phyloP scores from a whole-genome alignment of 768 basidiomycete genomes.

The Mycena rebaudengoi region DNA sequence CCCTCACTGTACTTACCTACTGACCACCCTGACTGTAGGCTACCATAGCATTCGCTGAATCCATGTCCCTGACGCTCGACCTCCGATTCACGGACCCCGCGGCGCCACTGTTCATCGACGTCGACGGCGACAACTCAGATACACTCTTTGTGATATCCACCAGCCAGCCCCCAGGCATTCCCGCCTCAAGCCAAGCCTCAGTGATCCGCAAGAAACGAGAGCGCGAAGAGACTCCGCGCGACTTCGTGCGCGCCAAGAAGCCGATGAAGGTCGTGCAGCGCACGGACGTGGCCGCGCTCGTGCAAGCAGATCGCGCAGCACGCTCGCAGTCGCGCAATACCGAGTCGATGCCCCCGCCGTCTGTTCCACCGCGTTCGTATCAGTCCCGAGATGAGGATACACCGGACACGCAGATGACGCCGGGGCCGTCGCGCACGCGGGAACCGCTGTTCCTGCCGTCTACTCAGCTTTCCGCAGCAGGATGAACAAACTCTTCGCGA shows the following conservation, averaged over 20 bases:
- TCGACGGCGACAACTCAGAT: constrained; percentile 73
- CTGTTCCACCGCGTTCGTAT: constrained; percentile 34
- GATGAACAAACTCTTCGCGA: constrained; percentile 61
- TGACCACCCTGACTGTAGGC: constrained; percentile 63
- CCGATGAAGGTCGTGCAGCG: constrained; percentile 60
- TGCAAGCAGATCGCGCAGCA: constrained; percentile 18
- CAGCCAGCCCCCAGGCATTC: constrained; percentile 60
- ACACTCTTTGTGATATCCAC: constrained; percentile 84
- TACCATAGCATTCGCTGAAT: constrained; percentile 81
- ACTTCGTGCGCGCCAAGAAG: constrained; percentile 57
- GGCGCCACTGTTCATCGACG: constrained; percentile 78
- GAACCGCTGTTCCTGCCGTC: constrained; percentile 59
- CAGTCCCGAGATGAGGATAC: constrained; percentile 7
- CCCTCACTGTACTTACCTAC: no score
- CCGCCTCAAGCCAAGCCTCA: constrained; percentile 30
- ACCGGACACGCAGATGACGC: constrained; percentile 13
- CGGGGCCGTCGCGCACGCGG: constrained; percentile 23
- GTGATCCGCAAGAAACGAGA: constrained; percentile 51
- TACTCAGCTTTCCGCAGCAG: constrained; percentile 68
- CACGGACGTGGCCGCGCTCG: constrained; percentile 33
- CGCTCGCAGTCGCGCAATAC: constrained; percentile 36
- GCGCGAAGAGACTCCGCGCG: constrained; percentile 48
- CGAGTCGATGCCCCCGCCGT: constrained; percentile 52
- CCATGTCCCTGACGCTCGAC: constrained; percentile 68
- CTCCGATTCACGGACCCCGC: constrained; percentile 81